These are phyloP conservation scores for Arabidopsis hybrid DNA, from an alignment of 441 rosid genomes.

Conservation along the genomic window DNA sequence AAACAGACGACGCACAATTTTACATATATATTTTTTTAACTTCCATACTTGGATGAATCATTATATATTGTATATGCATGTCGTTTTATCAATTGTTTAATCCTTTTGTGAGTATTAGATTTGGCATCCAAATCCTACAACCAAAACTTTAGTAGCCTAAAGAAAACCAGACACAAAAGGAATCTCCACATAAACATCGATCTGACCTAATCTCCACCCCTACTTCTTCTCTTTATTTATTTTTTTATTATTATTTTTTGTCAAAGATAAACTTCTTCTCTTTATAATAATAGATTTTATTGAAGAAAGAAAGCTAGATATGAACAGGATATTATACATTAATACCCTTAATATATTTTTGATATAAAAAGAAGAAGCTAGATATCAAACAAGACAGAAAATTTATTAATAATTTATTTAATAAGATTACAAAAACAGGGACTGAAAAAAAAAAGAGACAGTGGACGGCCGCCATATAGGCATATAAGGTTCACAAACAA, in stretches of 20 bases:
- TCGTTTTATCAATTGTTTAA: background rate
- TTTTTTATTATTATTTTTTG: no score
- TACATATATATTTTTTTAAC: no score
- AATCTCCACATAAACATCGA: background rate
- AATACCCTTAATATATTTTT: background rate
- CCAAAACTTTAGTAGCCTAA: background rate
- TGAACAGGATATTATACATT: conserved; percentile 6
- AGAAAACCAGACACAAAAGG: background rate
- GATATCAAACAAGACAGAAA: conserved; percentile 20
- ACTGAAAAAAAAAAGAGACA: conserved; percentile 17
- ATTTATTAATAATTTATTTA: background rate
- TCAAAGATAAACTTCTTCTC: no score
- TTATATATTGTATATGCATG: no score
- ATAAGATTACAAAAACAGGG: conserved; percentile 21
- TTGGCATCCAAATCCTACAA: background rate
- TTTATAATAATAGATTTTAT: background rate
- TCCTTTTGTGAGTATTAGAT: background rate
- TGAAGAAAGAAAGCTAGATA: background rate
- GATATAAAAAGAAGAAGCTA: conserved; percentile 19
- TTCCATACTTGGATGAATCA: no score
- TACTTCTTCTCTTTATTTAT: no score
- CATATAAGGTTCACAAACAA: conserved; percentile 45
- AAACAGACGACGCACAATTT: no score
- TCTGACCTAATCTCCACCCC: background rate
- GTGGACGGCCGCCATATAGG: conserved; percentile 41